Conservation (phyloP, 495 filamentous ascomycete genomes). For the Aspergillus egyptiacus region DNA sequence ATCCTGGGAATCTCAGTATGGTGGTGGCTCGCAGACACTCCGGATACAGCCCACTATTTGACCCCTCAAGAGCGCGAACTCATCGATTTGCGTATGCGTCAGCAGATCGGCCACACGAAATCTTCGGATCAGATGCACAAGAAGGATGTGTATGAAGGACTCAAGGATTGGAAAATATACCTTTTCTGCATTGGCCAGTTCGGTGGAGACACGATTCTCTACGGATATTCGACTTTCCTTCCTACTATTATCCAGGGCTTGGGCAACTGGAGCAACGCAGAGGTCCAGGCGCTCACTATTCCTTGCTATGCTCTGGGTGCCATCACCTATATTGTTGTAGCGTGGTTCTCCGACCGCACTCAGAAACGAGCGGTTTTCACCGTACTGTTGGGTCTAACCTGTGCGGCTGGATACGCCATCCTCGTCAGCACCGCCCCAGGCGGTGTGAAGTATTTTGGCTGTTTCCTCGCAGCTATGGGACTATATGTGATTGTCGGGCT, state of each 20-base stretch:
- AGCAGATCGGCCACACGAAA: constrained; percentile 11
- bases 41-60: constrained; percentile 47
- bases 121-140: constrained; percentile 42
- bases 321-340: constrained; percentile 36
- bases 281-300: constrained; percentile 39
- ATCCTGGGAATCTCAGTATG: constrained; percentile 44
- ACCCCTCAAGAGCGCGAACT: constrained; percentile 45
- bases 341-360: constrained; percentile 35
- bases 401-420: constrained; percentile 4
- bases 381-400: constrained; percentile 13
- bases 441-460: constrained; percentile 50
- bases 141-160: constrained; percentile 42
- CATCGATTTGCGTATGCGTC: constrained; percentile 27
- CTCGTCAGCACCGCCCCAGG: constrained; percentile 30
- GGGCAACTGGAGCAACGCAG: constrained; percentile 44
- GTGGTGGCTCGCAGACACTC: constrained; percentile 54
- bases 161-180: constrained; percentile 34
- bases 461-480: constrained; percentile 45
- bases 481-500: constrained; percentile 17
- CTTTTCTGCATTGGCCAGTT: constrained; percentile 45
- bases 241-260: constrained; percentile 50
- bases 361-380: constrained; percentile 22
- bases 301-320: constrained; percentile 40
- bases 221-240: constrained; percentile 56
- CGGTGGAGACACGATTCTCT: constrained; percentile 49